A percentile compares a stretch with the other conserved stretches of the same genome.
phyloP scores from a whole-genome alignment of 225 moss, liverwort and hornwort genomes.

The Sphagnum tenellum region DNA sequence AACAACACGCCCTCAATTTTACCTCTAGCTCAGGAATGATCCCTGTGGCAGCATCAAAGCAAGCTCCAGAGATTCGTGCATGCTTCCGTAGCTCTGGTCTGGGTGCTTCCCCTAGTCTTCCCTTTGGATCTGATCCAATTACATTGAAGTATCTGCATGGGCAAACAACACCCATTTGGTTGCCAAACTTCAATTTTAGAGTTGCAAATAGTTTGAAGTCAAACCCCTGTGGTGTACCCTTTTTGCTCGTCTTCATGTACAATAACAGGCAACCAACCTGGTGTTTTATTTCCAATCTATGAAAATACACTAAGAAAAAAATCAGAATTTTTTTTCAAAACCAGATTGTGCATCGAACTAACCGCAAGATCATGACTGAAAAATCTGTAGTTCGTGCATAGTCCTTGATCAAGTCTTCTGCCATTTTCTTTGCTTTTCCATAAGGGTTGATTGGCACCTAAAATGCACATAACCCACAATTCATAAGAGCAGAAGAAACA shows the following conservation, averaged over 20 bases:
- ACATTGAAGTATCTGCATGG: conserved; percentile 85
- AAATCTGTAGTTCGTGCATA: conserved; percentile 55
- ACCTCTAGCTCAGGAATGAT: conserved; percentile 65
- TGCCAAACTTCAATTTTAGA: no score
- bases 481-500: no score
- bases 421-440: conserved; percentile 97
- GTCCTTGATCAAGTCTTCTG: conserved; percentile 84
- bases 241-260: no score
- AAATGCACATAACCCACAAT: no score
- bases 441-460: conserved; percentile 95
- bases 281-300: no score
- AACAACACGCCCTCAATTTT: neutral
- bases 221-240: no score
- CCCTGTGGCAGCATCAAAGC: conserved; percentile 86
- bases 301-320: no score
- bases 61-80: conserved; percentile 91
- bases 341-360: neutral
- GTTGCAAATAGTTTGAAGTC: no score
- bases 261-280: no score
- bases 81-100: conserved; percentile 78
- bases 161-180: no score
- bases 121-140: conserved; percentile 87
- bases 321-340: no score
- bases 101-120: conserved; percentile 87
- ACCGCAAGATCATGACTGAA: conserved; percentile 85